phyloP scores from a whole-genome alignment of 2,329 filamentous ascomycete species.

The Drechslerella stenobrocha region DNA sequence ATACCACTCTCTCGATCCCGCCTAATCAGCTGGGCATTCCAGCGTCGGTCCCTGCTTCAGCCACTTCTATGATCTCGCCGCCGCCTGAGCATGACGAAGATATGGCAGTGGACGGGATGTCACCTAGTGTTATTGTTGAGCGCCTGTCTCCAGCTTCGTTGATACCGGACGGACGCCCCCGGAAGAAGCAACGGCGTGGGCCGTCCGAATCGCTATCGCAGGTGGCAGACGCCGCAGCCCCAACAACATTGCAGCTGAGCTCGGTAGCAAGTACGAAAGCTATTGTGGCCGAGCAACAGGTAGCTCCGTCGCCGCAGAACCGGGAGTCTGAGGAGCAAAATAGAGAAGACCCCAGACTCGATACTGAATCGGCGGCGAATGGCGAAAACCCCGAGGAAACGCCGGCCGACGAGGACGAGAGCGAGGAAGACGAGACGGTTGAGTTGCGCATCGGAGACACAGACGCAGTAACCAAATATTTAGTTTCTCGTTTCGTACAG shows the following conservation, averaged over 20 bases:
- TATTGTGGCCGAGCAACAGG: background rate
- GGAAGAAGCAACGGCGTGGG: slow-evolving; percentile 16
- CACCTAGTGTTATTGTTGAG: slow-evolving; percentile 5
- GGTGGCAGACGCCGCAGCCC: background rate
- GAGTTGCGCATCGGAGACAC: slow-evolving; percentile 62
- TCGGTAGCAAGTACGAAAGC: background rate
- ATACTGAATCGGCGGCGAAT: background rate
- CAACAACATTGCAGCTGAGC: background rate
- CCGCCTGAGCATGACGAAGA: slow-evolving; percentile 12
- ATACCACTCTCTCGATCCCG: background rate
- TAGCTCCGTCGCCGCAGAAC: background rate
- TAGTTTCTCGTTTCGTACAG: slow-evolving; percentile 65
- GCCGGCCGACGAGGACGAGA: slow-evolving; percentile 3
- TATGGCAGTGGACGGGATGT: background rate
- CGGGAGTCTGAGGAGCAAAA: background rate
- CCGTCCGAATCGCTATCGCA: slow-evolving; percentile 9
- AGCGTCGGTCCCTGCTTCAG: background rate
- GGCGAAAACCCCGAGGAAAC: background rate
- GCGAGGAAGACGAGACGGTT: slow-evolving; percentile 49
- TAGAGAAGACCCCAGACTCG: no score
- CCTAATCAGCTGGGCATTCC: background rate
- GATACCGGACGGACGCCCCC: slow-evolving; percentile 13
- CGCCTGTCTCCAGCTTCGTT: slow-evolving; percentile 13
- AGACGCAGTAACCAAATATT: slow-evolving; percentile 64
- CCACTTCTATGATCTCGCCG: slow-evolving; percentile 7